phyloP scores from a whole-genome alignment of 768 basidiomycete species.

The Lactifluus subvellereus region DNA sequence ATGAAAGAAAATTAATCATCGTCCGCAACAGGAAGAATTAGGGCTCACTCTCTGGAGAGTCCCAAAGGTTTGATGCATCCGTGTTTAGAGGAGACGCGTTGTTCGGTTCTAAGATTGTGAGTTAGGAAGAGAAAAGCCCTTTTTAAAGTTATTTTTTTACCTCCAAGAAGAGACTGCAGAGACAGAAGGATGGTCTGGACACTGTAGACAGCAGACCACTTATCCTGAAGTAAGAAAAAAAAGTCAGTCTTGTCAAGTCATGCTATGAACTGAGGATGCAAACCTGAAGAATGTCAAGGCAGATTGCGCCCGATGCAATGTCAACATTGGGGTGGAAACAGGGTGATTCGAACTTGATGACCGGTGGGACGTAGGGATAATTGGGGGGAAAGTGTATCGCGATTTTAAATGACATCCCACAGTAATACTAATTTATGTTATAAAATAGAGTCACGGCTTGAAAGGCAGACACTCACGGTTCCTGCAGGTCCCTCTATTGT shows the following conservation, averaged over 20 bases:
- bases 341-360: slow-evolving; percentile 82
- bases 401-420: slow-evolving; percentile 75
- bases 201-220: slow-evolving; percentile 91
- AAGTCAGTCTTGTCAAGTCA: slow-evolving; percentile 1
- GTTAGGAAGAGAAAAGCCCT: not conserved
- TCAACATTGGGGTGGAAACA: slow-evolving; percentile 93
- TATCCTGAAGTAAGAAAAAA: slow-evolving; percentile 47
- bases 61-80: slow-evolving; percentile 82
- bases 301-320: slow-evolving; percentile 68
- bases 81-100: slow-evolving; percentile 87
- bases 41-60: slow-evolving; percentile 52
- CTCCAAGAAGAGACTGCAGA: slow-evolving; percentile 81
- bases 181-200: slow-evolving; percentile 87
- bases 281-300: slow-evolving; percentile 84
- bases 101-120: slow-evolving; percentile 64
- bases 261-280: slow-evolving; percentile 15
- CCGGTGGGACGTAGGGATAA: slow-evolving; percentile 82
- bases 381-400: slow-evolving; percentile 80
- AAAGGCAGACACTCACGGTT: slow-evolving; percentile 47
- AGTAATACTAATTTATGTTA: slow-evolving; percentile 54
- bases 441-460: not conserved
- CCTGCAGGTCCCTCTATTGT: slow-evolving; percentile 78
- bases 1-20: slow-evolving; percentile 8
- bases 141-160: slow-evolving; percentile 37
- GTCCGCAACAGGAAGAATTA: not conserved